A percentile compares a stretch with the other conserved stretches of the same genome.
Conservation (phyloP, 768 basidiomycete species). For the Tulasnella sp. region DNA sequence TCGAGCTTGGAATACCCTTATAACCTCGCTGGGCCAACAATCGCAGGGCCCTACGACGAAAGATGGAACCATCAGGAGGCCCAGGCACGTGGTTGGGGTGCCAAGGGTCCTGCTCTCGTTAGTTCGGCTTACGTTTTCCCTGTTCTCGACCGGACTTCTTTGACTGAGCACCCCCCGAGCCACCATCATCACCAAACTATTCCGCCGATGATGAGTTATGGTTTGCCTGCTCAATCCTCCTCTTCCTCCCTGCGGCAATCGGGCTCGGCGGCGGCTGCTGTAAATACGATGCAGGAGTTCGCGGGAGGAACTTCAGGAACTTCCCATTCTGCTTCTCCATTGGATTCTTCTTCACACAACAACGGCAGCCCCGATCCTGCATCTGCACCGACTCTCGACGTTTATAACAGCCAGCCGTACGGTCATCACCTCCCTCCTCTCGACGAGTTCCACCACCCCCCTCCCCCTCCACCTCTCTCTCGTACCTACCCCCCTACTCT, state of each 20-base stretch:
- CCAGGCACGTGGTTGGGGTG: background rate
- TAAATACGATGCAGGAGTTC: background rate
- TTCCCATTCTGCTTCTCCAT: conserved; percentile 13
- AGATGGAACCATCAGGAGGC: background rate
- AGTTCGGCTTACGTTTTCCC: conserved; percentile 9
- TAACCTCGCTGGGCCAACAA: background rate
- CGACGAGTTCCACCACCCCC: conserved; percentile 2
- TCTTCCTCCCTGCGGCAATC: conserved; percentile 5
- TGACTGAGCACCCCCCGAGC: conserved; percentile 9
- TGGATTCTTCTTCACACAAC: background rate
- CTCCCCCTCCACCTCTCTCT: background rate
- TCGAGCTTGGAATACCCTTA: background rate
- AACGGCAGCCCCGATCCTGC: conserved; percentile 11
- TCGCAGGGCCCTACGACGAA: background rate
- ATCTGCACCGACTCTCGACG: background rate
- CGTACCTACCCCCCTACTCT: background rate
- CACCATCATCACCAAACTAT: conserved; percentile 18
- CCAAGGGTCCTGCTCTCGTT: conserved; percentile 3
- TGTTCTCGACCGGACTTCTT: conserved; percentile 14
- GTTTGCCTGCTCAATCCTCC: background rate
- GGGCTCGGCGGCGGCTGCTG: conserved; percentile 1
- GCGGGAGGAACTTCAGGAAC: conserved; percentile 9
- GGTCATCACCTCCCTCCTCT: background rate
- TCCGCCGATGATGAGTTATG: conserved; percentile 16
- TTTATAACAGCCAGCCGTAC: conserved; percentile 4